A percentile compares a stretch with the other conserved stretches of the same genome.
Conservation (phyloP, 108 stramenopile genomes). For the Nitzschia inconspicua region DNA sequence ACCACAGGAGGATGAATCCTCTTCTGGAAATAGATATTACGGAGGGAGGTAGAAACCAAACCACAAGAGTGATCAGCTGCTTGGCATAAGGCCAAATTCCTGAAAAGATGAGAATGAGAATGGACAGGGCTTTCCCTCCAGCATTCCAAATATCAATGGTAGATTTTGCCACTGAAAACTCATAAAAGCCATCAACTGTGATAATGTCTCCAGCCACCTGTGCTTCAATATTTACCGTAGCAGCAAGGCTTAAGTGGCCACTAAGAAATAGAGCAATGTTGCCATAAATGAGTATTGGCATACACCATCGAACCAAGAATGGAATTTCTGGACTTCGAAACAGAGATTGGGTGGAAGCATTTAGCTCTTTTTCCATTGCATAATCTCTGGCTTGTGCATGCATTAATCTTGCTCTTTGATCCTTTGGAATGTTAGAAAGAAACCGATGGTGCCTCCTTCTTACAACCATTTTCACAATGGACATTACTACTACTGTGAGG, state of each 20-base stretch:
- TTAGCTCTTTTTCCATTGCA: conserved; percentile 28
- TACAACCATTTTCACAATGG: conserved; percentile 21
- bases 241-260: conserved; percentile 74
- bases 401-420: not conserved
- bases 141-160: conserved; percentile 66
- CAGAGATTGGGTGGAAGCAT: conserved; percentile 44
- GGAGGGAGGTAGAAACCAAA: conserved; percentile 69
- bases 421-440: conserved; percentile 30
- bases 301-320: conserved; percentile 31
- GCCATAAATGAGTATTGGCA: conserved; percentile 63
- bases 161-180: conserved; percentile 64
- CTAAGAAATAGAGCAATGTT: conserved; percentile 75
- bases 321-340: conserved; percentile 46
- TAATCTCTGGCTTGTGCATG: conserved; percentile 17
- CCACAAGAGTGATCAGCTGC: conserved; percentile 46
- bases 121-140: conserved; percentile 61
- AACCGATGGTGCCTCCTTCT: conserved; percentile 42
- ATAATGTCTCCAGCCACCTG: conserved; percentile 54
- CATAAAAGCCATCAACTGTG: conserved; percentile 50
- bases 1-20: conserved; percentile 59
- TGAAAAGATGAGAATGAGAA: conserved; percentile 68
- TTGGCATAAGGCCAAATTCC: conserved; percentile 88
- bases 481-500: conserved; percentile 10
- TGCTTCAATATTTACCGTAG: conserved; percentile 51
- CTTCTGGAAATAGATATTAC: conserved; percentile 38